These are phyloP conservation scores for Periconia digitata DNA, from an alignment of 2,329 filamentous ascomycete species.

Conservation along the genomic window DNA sequence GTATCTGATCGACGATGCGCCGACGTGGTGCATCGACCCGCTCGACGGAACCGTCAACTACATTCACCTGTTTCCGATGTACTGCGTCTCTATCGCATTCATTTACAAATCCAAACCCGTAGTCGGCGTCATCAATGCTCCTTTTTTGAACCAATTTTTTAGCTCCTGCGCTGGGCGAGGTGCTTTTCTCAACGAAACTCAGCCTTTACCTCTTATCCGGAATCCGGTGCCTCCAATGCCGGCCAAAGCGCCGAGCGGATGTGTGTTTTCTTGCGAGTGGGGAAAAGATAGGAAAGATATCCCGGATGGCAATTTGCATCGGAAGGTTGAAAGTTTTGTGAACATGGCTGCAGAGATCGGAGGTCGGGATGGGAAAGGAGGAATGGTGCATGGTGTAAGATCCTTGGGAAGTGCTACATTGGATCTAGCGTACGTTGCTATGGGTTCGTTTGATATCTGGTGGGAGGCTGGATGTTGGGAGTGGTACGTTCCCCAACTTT, in stretches of 20 bases:
- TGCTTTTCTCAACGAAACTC: conserved; percentile 68
- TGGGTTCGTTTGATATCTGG: conserved; percentile 78
- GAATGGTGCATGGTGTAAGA: conserved; percentile 77
- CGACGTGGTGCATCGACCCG: conserved; percentile 75
- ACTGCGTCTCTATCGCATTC: conserved; percentile 76
- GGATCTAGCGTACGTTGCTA: conserved; percentile 73
- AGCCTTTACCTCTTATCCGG: conserved; percentile 63
- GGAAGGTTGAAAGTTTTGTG: conserved; percentile 74
- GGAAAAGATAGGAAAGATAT: conserved; percentile 72
- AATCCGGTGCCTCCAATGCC: conserved; percentile 67
- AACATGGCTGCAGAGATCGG: conserved; percentile 72
- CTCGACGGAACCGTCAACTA: conserved; percentile 70
- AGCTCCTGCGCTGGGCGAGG: conserved; percentile 66
- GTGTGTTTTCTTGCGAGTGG: conserved; percentile 77
- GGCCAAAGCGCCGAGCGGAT: conserved; percentile 64
- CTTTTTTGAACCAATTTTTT: conserved; percentile 70
- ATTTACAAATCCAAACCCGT: conserved; percentile 61
- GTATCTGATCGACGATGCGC: conserved; percentile 65
- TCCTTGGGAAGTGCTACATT: conserved; percentile 73
- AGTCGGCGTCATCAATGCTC: conserved; percentile 73
- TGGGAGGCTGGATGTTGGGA: conserved; percentile 84
- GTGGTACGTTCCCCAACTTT: conserved; percentile 55
- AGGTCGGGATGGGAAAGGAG: conserved; percentile 65
- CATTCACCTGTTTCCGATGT: conserved; percentile 79
- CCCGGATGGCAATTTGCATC: conserved; percentile 66